phyloP scores from a whole-genome alignment of 1,284 basidiomycete species.

The Quambalaria eucalypti region DNA sequence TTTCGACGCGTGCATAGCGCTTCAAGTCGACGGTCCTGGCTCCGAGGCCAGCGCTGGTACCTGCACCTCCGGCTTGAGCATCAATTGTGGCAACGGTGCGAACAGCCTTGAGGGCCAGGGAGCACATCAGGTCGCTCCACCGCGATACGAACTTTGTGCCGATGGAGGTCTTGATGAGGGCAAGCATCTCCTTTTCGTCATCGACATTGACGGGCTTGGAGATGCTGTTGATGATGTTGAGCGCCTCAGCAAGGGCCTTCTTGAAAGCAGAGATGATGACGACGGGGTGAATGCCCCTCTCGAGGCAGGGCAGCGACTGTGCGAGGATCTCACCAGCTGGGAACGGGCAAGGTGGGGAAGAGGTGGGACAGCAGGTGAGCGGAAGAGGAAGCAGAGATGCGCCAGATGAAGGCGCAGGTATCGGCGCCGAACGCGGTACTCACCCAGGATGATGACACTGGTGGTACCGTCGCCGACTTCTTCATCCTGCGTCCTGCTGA shows the following conservation, averaged over 20 bases:
- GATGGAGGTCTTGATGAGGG: constrained; percentile 95
- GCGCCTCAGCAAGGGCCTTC: constrained; percentile 81
- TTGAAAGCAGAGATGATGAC: constrained; percentile 98
- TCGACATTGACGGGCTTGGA: constrained; percentile 81
- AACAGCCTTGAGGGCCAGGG: constrained; percentile 82
- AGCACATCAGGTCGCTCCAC: constrained; percentile 97
- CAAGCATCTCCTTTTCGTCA: constrained; percentile 83
- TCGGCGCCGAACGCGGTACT: constrained; percentile 38
- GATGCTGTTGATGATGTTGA: constrained; percentile 75
- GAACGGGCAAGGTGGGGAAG: neutral
- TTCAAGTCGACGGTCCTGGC: constrained; percentile 84
- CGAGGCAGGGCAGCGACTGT: constrained; percentile 80
- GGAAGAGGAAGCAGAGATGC: constrained; percentile 1
- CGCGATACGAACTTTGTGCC: constrained; percentile 97
- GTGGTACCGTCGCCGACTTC: constrained; percentile 98
- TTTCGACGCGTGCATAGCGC: constrained; percentile 93
- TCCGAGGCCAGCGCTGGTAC: constrained; percentile 43
- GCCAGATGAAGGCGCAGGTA: too few species aligned
- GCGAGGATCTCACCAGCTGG: constrained; percentile 96
- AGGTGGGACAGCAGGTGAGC: neutral
- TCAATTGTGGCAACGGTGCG: constrained; percentile 63
- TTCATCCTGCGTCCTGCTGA: constrained; percentile 93
- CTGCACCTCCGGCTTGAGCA: constrained; percentile 17
- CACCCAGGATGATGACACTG: constrained; percentile 90
- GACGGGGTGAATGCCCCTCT: constrained; percentile 94